Conservation (phyloP, 164 flowering plant species). For the Houttuynia cordata region DNA sequence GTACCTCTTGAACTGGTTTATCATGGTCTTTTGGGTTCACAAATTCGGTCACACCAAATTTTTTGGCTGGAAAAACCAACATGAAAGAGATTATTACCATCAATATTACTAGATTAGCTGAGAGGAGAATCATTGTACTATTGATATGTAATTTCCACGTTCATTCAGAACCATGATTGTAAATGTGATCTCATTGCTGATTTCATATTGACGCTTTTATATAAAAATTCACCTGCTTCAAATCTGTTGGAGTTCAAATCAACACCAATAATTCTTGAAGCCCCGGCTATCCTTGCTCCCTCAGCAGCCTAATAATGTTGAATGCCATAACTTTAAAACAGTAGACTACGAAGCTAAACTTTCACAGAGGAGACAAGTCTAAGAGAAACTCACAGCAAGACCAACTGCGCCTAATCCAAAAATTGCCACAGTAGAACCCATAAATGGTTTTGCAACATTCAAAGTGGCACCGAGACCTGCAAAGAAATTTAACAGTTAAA, state of each 20-base stretch:
- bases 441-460: constrained; percentile 68
- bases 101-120: too few species aligned
- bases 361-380: background rate
- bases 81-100: background rate
- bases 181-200: too few species aligned
- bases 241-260: constrained; percentile 21
- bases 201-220: too few species aligned
- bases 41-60: constrained; percentile 45
- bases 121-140: too few species aligned
- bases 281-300: constrained; percentile 31
- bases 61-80: constrained; percentile 27
- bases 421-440: constrained; percentile 54
- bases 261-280: constrained; percentile 27
- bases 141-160: too few species aligned
- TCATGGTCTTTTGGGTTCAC: constrained; percentile 35
- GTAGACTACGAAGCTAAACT: background rate
- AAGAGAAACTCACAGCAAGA: constrained; percentile 47
- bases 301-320: constrained; percentile 19
- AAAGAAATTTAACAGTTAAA: background rate
- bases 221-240: constrained; percentile 14
- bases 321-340: background rate
- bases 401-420: constrained; percentile 85
- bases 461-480: constrained; percentile 68
- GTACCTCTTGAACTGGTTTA: constrained; percentile 52
- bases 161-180: too few species aligned